Evolutionary conservation across 495 filamentous ascomycete species (phyloP), one percentile per base, ranked within the genome.

Genomic region (Lentithecium fluviatile): DNA sequence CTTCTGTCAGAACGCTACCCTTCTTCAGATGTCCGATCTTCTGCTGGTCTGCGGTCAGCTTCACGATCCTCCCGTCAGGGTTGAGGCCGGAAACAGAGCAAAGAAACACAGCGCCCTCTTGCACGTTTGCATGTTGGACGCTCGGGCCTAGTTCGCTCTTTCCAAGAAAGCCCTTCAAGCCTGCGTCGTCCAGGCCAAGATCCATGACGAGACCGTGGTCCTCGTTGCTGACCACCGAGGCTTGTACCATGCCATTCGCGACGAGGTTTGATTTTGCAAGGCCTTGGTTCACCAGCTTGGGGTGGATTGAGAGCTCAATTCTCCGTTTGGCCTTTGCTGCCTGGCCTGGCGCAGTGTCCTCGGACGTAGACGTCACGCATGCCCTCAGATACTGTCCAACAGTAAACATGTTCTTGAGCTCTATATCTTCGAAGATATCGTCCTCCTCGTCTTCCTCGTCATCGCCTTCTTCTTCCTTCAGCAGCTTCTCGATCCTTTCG

Each of bases 171-270:
- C 88, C 95, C 69, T 83, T 86, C 34, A 91, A 60, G 32, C 80
- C 73, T 17, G 81, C 75, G 47, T 85, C 83, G 45, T 83, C 79
- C 21, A 97, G 78, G 13, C 88, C 89, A 38, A 98, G 76, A 66
- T 96, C 89, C 92, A 97, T 96, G 52, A 97, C 80, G 54, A 95
- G 75, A 66, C 94, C 94, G 72, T 97, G 93, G 64, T 98, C 94
- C 74, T 98, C 94, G 20, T 94, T 87, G 69, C 93, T 97, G 37
- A 79, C 72, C 47, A 98, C 87, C 0, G 90, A 88, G 19, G 92
- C 91, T 78, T 97, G 95, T 19, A 97, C 73, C 57, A 86, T 89
- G 55, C 77, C 77, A 60, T 94, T 84, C 19, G 77, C 75, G 21
- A 92, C 82, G 8, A 96, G 68, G 64, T 90, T 88, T 13, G 85